phyloP scores from a whole-genome alignment of 2,329 filamentous ascomycete genomes.

The Ascochyta koolunga region DNA sequence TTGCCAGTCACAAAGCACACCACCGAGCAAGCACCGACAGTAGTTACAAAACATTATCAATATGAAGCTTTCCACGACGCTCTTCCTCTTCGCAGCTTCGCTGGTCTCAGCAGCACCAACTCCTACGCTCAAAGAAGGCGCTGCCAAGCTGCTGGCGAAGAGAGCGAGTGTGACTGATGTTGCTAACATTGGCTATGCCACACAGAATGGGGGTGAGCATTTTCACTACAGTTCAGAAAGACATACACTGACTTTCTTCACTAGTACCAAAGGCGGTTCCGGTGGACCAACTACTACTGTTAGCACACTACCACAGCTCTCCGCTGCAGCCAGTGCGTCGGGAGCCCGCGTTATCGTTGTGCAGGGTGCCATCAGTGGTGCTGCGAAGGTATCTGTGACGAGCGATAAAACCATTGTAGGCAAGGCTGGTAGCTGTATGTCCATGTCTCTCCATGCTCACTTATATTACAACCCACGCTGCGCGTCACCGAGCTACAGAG shows the following conservation, averaged over 20 bases:
- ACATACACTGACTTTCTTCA: neutral
- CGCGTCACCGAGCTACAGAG: too few relatives aligned
- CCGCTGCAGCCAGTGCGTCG: constrained; percentile 51
- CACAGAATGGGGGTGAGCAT: constrained; percentile 50
- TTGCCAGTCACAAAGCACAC: neutral
- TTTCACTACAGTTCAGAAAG: too few relatives aligned
- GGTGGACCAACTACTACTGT: constrained; percentile 62
- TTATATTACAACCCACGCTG: too few relatives aligned
- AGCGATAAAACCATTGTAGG: constrained; percentile 36
- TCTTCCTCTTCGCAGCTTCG: constrained; percentile 16
- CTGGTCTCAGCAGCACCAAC: constrained; percentile 22
- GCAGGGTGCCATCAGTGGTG: constrained; percentile 30
- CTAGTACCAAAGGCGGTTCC: constrained; percentile 59
- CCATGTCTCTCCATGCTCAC: neutral
- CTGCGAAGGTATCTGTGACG: constrained; percentile 30
- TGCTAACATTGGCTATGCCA: constrained; percentile 50
- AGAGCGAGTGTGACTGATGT: constrained; percentile 24
- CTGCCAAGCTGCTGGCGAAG: constrained; percentile 17
- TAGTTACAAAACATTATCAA: neutral
- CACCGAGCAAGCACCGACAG: neutral
- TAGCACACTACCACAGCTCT: constrained; percentile 57
- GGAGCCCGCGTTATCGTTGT: constrained; percentile 34
- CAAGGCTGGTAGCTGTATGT: constrained; percentile 51
- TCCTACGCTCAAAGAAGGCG: constrained; percentile 12
- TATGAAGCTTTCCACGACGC: constrained; percentile 21